A percentile compares a stretch with the other conserved stretches of the same genome.
Evolutionary conservation across 805 yeast species (phyloP).

Genomic region (Blastobotrys attinorum): DNA sequence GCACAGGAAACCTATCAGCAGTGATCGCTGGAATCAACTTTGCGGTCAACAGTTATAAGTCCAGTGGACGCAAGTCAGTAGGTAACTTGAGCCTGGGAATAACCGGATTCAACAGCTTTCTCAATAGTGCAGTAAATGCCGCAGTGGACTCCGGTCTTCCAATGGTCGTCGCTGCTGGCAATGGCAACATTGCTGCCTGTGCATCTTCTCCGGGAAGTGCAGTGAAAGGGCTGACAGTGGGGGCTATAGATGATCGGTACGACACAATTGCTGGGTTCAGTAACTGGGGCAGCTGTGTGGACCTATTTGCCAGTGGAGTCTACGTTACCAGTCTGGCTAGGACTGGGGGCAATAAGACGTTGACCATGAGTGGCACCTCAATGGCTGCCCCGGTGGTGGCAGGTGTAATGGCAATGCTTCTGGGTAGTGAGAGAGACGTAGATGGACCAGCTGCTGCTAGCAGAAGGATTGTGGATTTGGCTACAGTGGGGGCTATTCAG

Average conservation of each 20-base stretch:
- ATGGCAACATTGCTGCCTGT: slow-evolving; percentile 71
- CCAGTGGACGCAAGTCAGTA: slow-evolving; percentile 39
- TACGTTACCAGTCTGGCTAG: slow-evolving; percentile 35
- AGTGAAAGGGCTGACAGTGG: slow-evolving; percentile 66
- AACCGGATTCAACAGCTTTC: slow-evolving; percentile 55
- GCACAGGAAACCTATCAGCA: slow-evolving; percentile 49
- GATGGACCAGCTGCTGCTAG: slow-evolving; percentile 25
- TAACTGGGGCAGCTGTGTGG: slow-evolving; percentile 87
- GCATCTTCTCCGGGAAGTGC: slow-evolving; percentile 78
- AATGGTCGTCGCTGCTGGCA: slow-evolving; percentile 67
- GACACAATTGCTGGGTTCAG: slow-evolving; percentile 70
- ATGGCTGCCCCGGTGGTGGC: slow-evolving; percentile 27
- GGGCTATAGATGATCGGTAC: slow-evolving; percentile 71
- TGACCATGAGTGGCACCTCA: slow-evolving; percentile 24
- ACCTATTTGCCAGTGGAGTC: slow-evolving; percentile 76
- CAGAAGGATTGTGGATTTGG: slow-evolving; percentile 15
- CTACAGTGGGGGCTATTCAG: slow-evolving; percentile 22
- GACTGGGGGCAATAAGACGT: slow-evolving; percentile 12
- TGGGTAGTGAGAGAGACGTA: slow-evolving; percentile 21
- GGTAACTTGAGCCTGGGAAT: slow-evolving; percentile 79
- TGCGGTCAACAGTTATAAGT: slow-evolving; percentile 24
- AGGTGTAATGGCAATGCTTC: slow-evolving; percentile 23
- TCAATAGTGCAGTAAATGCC: slow-evolving; percentile 70
- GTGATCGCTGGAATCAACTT: slow-evolving; percentile 32
- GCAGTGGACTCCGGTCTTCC: slow-evolving; percentile 63